These are phyloP conservation scores for Colletotrichum noveboracense DNA, from an alignment of 2,329 filamentous ascomycete genomes.

Conservation along the genomic window DNA sequence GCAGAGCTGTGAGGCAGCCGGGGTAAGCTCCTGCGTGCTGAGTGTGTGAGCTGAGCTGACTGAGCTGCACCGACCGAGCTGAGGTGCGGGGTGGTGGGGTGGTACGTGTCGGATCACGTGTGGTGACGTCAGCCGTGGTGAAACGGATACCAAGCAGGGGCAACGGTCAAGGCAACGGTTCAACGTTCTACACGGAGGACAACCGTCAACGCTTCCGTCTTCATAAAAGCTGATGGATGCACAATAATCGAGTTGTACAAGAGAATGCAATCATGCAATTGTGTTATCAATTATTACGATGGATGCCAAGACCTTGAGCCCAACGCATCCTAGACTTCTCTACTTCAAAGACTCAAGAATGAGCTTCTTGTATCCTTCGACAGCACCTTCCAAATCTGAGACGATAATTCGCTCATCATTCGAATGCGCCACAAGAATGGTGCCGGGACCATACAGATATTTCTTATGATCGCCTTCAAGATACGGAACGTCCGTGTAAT, in stretches of 20 bases:
- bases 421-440: conserved; percentile 86
- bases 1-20: not conserved
- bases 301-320: not conserved
- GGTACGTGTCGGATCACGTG: not conserved
- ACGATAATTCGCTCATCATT: conserved; percentile 81
- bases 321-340: not conserved
- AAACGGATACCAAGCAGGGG: not conserved
- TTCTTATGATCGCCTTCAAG: conserved; percentile 70
- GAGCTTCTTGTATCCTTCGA: conserved; percentile 78
- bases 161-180: not conserved
- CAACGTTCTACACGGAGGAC: not conserved
- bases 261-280: not conserved
- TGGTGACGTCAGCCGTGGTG: not conserved
- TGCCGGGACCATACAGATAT: conserved; percentile 72
- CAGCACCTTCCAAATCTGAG: conserved; percentile 76
- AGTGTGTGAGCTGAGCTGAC: not conserved
- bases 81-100: not conserved
- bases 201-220: not conserved
- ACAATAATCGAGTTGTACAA: not conserved
- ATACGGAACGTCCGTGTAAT: conserved; percentile 90
- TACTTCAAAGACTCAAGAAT: conserved; percentile 58
- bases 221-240: not conserved
- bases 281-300: not conserved
- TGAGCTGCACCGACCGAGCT: not conserved
- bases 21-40: not conserved